Conservation (phyloP, 164 flowering plant species). For the Nelumbo lutea region DNA sequence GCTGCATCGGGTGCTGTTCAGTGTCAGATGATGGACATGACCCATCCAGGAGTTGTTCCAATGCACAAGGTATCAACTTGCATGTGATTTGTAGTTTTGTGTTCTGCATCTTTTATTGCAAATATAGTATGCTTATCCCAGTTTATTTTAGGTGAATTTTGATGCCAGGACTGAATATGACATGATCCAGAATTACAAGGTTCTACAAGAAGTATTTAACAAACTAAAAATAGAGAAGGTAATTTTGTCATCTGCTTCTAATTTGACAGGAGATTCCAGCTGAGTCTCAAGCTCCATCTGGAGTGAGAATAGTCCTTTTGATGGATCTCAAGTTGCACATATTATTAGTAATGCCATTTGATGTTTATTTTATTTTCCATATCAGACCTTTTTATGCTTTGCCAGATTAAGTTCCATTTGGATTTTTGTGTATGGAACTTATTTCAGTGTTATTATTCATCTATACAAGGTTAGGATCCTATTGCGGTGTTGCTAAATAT, state of each 20-base stretch:
- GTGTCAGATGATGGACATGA: slow-evolving; percentile 93
- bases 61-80: slow-evolving; percentile 72
- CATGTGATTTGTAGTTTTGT: not conserved
- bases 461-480: too few relatives aligned
- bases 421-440: too few relatives aligned
- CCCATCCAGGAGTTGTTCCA: slow-evolving; percentile 82
- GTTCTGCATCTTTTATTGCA: not conserved
- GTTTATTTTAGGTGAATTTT: slow-evolving; percentile 63
- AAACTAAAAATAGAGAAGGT: slow-evolving; percentile 86
- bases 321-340: too few relatives aligned
- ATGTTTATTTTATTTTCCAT: too few relatives aligned
- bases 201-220: slow-evolving; percentile 82
- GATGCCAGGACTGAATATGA: slow-evolving; percentile 89
- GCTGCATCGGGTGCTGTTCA: slow-evolving; percentile 95
- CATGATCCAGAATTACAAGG: slow-evolving; percentile 91
- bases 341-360: too few relatives aligned
- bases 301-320: too few relatives aligned
- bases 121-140: not conserved
- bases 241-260: not conserved
- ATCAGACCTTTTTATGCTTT: too few relatives aligned
- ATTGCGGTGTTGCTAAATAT: too few relatives aligned
- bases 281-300: too few relatives aligned
- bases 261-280: not conserved
- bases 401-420: too few relatives aligned
- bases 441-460: too few relatives aligned